Conservation (phyloP, 169 alveolate species). For the Plasmodium fragile region DNA sequence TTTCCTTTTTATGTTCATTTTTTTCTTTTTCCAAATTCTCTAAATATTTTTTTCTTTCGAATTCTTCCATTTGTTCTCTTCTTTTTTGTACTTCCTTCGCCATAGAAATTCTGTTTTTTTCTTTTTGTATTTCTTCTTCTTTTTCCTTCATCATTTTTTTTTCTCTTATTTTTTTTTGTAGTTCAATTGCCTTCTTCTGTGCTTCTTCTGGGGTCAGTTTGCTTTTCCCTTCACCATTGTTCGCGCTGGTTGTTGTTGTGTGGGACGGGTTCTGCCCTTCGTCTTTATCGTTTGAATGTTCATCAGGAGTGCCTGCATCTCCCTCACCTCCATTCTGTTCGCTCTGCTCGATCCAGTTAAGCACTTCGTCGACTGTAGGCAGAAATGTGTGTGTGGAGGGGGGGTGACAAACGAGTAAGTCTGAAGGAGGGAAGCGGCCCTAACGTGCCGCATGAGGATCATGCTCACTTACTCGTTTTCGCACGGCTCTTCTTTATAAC, state of each 20-base stretch:
- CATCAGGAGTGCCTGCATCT: background rate
- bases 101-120: slow-evolving; percentile 69
- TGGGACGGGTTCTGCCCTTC: background rate
- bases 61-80: slow-evolving; percentile 73
- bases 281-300: background rate
- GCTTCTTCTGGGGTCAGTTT: slow-evolving; percentile 73
- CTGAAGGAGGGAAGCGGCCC: too few relatives aligned
- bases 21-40: slow-evolving; percentile 53
- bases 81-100: slow-evolving; percentile 72
- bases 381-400: too few relatives aligned
- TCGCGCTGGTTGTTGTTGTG: background rate
- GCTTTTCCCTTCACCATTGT: background rate
- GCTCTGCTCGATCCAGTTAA: slow-evolving; percentile 55
- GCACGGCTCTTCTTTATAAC: slow-evolving; percentile 60
- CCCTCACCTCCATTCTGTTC: slow-evolving; percentile 16
- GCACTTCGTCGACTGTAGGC: slow-evolving; percentile 54
- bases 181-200: slow-evolving; percentile 60
- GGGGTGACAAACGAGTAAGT: background rate
- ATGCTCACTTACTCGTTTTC: slow-evolving; percentile 55
- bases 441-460: too few relatives aligned
- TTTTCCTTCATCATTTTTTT: slow-evolving; percentile 62
- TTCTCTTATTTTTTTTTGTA: slow-evolving; percentile 70
- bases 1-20: slow-evolving; percentile 75
- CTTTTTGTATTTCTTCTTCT: slow-evolving; percentile 74
- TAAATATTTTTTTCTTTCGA: slow-evolving; percentile 61